Evolutionary conservation across 768 basidiomycete genomes (phyloP), one percentile per base, ranked within the genome.

Genomic region (Amanita subjunquillea): DNA sequence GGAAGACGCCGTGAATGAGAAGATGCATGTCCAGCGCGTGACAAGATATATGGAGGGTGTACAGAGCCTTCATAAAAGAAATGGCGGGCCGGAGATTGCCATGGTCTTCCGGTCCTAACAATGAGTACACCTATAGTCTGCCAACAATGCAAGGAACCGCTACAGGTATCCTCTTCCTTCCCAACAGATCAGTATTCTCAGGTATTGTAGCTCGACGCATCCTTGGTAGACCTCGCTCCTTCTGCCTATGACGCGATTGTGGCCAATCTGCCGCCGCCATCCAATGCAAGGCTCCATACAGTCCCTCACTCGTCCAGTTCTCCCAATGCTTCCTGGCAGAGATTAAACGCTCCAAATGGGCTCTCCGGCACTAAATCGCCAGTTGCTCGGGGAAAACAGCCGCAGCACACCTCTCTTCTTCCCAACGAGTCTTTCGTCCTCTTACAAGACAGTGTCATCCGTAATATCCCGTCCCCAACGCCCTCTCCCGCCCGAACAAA

Each of bases 391-490:
- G 77, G 74, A 57, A 86, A 82, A 60, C 83, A 80, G 56, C 70
- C 77, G 17, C 78, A 79, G 59, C 77, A 75, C 54, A 70, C 59
- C 40, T 65, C 72, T 17, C 73, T 69, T 30, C 72, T 78, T 39
- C 87, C 91, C 6, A 87, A 80, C 60, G 91, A 93, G 66, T 95
- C 92, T 23, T 96, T 94, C 68, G 88, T 96, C 54, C 76, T 96
- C 40, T 73, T 94, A 25, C 87, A 91, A 64, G 91, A 93, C 61
- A 91, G 88, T 58, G 71, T 87, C 53, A 75, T 90, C 59, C 76
- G 75, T 43, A 80, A 74, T 60, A 87, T 87, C 53, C 87, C 87
- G 57, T 71, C 80, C 54, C 61, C 78, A 37, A 61, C 70, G 40
- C 65, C 78, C 48, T 58, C 76, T 29, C 61, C 73, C 37, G 54